Evolutionary conservation across 2,329 filamentous ascomycete genomes (phyloP).

Genomic region (Sarocladium strictum): DNA sequence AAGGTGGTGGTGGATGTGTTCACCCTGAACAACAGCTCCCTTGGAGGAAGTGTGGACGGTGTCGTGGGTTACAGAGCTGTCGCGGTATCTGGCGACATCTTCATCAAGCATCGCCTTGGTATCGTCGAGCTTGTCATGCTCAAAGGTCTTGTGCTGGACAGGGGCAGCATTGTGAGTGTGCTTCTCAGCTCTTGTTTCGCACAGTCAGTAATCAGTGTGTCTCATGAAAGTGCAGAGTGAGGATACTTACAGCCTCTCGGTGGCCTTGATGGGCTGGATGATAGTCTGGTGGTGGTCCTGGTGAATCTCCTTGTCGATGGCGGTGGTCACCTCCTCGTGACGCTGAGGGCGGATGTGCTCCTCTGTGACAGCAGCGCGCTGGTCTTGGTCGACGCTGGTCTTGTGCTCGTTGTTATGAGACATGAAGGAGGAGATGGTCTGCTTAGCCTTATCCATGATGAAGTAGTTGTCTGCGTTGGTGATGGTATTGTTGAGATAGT

Average conservation of each 20-base stretch:
- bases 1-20: constrained; percentile 38
- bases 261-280: constrained; percentile 51
- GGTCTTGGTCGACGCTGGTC: constrained; percentile 63
- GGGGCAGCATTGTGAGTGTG: constrained; percentile 53
- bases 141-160: constrained; percentile 54
- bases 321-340: constrained; percentile 57
- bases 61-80: constrained; percentile 21
- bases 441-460: constrained; percentile 60
- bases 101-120: constrained; percentile 40
- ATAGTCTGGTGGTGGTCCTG: constrained; percentile 69
- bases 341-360: constrained; percentile 54
- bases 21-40: constrained; percentile 21
- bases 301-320: constrained; percentile 62
- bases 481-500: no score
- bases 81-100: constrained; percentile 36
- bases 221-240: background rate
- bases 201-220: constrained; percentile 16
- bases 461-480: no score
- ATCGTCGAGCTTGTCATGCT: constrained; percentile 51
- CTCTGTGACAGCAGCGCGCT: constrained; percentile 53
- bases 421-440: constrained; percentile 55
- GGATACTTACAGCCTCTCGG: constrained; percentile 34
- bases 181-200: constrained; percentile 47
- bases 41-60: constrained; percentile 21
- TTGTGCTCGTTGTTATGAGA: constrained; percentile 57